phyloP scores from a whole-genome alignment of 345 rosid genomes.

The Toxicodendron radicans region DNA sequence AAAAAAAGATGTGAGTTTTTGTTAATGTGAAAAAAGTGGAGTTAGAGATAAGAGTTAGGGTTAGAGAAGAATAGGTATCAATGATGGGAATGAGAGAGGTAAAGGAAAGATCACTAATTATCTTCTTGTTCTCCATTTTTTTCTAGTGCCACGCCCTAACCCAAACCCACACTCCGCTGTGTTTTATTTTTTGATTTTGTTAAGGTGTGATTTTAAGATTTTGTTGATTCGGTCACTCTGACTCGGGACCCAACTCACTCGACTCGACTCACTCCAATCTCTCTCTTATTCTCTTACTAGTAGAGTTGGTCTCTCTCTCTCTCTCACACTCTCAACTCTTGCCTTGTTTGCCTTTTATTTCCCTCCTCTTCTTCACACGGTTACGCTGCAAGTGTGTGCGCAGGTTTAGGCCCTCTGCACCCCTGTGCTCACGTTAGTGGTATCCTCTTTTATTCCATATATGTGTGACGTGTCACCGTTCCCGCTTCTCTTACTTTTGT shows the following conservation, averaged over 20 bases:
- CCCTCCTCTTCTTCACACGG: slow-evolving; percentile 31
- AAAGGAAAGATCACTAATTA: slow-evolving; percentile 39
- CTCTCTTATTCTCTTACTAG: background rate
- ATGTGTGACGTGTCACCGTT: background rate
- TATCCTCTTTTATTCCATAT: background rate
- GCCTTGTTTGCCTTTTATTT: slow-evolving; percentile 22
- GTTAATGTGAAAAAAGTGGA: slow-evolving; percentile 4
- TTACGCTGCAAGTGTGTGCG: slow-evolving; percentile 44
- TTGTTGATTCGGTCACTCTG: slow-evolving; percentile 23
- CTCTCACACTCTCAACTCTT: slow-evolving; percentile 17
- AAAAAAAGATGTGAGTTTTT: slow-evolving; percentile 2
- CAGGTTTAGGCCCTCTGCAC: slow-evolving; percentile 33
- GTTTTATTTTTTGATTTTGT: slow-evolving; percentile 19
- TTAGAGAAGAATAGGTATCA: slow-evolving; percentile 30
- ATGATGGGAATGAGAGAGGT: slow-evolving; percentile 37
- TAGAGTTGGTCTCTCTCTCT: background rate
- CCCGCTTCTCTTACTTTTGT: background rate
- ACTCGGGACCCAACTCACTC: slow-evolving; percentile 36
- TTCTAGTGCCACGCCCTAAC: slow-evolving; percentile 66
- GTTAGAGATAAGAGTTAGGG: slow-evolving; percentile 44
- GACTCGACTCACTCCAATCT: background rate
- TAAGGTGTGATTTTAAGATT: slow-evolving; percentile 13
- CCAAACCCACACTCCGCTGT: slow-evolving; percentile 33
- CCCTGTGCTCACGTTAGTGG: slow-evolving; percentile 4
- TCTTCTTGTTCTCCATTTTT: slow-evolving; percentile 74